Percentiles rank a stretch among this genome's conserved stretches.
Conservation (phyloP, 805 yeast species). For the Candida ponderosae region DNA sequence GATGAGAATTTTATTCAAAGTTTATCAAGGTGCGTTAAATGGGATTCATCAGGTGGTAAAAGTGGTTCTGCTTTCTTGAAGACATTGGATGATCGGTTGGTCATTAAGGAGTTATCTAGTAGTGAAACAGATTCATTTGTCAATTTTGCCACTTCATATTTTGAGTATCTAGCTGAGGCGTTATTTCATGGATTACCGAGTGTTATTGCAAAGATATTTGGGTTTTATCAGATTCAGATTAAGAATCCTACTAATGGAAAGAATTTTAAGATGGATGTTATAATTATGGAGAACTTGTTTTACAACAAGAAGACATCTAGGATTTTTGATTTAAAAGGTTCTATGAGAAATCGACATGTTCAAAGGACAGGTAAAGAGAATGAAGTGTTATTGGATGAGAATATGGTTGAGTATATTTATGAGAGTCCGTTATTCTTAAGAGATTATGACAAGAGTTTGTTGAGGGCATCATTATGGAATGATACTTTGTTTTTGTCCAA, state of each 20-base stretch:
- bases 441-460: slow-evolving; percentile 79
- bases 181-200: slow-evolving; percentile 93
- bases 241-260: slow-evolving; percentile 71
- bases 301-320: slow-evolving; percentile 75
- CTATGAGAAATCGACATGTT: slow-evolving; percentile 96
- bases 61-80: slow-evolving; percentile 92
- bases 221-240: slow-evolving; percentile 90
- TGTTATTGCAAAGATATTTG: slow-evolving; percentile 89
- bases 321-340: slow-evolving; percentile 93
- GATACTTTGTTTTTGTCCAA: slow-evolving; percentile 91
- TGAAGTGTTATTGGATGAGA: slow-evolving; percentile 91
- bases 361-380: slow-evolving; percentile 93
- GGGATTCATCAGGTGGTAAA: slow-evolving; percentile 96
- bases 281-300: slow-evolving; percentile 93
- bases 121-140: slow-evolving; percentile 90
- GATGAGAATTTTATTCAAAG: slow-evolving; percentile 77
- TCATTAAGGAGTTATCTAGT: slow-evolving; percentile 82
- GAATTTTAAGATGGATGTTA: slow-evolving; percentile 76
- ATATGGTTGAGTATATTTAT: slow-evolving; percentile 96
- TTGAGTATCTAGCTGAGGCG: slow-evolving; percentile 92
- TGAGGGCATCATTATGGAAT: slow-evolving; percentile 88
- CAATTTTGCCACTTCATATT: slow-evolving; percentile 92
- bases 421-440: slow-evolving; percentile 93
- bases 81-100: slow-evolving; percentile 83
- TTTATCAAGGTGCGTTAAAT: slow-evolving; percentile 84